Conservation (phyloP, 192 early-diverging fungal genomes). For the Jimgerdemannia lactiflua region DNA sequence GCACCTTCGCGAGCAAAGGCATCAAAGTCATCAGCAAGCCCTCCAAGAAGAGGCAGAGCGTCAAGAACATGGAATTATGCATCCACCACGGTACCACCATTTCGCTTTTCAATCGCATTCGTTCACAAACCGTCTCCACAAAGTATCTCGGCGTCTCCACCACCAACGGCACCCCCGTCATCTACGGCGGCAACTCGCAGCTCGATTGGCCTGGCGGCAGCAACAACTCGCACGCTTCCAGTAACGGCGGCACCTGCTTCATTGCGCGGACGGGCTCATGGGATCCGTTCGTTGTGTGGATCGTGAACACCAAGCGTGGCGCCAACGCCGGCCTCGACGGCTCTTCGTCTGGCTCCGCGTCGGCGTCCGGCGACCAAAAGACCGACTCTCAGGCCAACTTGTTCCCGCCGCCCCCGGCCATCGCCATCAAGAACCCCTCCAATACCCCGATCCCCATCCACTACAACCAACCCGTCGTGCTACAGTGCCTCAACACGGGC, state of each 20-base stretch:
- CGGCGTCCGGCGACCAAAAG: constrained; percentile 45
- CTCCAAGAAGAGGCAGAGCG: constrained; percentile 83
- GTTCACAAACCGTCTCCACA: constrained; percentile 88
- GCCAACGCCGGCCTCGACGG: constrained; percentile 41
- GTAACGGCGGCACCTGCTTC: constrained; percentile 60
- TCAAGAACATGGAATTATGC: constrained; percentile 80
- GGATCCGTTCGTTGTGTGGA: constrained; percentile 88
- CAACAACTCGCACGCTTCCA: neutral
- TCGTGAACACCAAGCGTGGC: constrained; percentile 61
- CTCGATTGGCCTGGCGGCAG: constrained; percentile 10
- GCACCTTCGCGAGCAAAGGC: constrained; percentile 71
- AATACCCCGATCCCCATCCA: constrained; percentile 66
- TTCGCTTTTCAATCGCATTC: constrained; percentile 86
- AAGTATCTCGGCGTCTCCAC: constrained; percentile 73
- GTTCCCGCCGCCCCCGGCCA: constrained; percentile 74
- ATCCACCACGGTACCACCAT: constrained; percentile 86
- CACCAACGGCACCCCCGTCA: constrained; percentile 27
- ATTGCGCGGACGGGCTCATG: constrained; percentile 74
- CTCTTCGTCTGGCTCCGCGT: neutral
- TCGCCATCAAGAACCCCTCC: constrained; percentile 64
- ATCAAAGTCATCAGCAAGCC: constrained; percentile 94
- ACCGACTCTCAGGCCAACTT: constrained; percentile 25
- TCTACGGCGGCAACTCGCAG: constrained; percentile 22
- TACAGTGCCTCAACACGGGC: constrained; percentile 87
- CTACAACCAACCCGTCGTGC: constrained; percentile 86